Evolutionary conservation across 225 moss, liverwort and hornwort genomes (phyloP), one percentile per base, ranked within the genome.

Genomic region (Polytrichum commune): DNA sequence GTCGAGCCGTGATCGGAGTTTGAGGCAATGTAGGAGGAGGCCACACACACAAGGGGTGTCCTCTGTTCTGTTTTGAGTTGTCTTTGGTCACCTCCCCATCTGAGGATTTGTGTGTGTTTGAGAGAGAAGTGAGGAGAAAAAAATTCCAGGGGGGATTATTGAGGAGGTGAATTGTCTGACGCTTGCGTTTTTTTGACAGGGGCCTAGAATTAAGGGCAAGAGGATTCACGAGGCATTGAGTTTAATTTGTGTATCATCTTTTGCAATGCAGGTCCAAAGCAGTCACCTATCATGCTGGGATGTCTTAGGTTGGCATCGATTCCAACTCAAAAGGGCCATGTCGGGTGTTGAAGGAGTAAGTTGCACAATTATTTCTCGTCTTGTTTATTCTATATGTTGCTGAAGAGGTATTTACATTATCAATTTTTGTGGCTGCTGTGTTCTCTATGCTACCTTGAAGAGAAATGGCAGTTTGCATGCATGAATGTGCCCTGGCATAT

Each of bases 331-430:
- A 63, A 79, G 77, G 72, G 63, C 79, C 55, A 81, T 87, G 81
- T 77, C 74, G 87, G 84, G 87, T 16, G 67, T 84, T 70, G 84
- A 78, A 73, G 83, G 86, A 64, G 87, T 87, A 74, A 87, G 87
- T 77, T 72, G 53, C 32, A 24, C 56, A 72, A 46, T 32, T 32
- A 1, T 32, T 32, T 32, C 7, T 32, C 1, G 8, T 32, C 13
- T 46, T 46, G 7, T 46, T 13, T 46, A 16, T 13, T 46, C 46
- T 16, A 13, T 46, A 16, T 46, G 46, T 46, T 46, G 19, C 62
- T 62, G 62, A 62, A 27, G 18, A 4, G 23, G 22, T 2, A 27
- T 62, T 16, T 27, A 23, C 8, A 46, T 46, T 13, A 13, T 16
- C 16, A 16, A 16, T 46, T 46, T 46, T 16, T 46, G 13, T 16